Percentiles rank a stretch among this genome's conserved stretches.
Evolutionary conservation across 169 alveolate species (phyloP).

Genomic region (Eimeria praecox): DNA sequence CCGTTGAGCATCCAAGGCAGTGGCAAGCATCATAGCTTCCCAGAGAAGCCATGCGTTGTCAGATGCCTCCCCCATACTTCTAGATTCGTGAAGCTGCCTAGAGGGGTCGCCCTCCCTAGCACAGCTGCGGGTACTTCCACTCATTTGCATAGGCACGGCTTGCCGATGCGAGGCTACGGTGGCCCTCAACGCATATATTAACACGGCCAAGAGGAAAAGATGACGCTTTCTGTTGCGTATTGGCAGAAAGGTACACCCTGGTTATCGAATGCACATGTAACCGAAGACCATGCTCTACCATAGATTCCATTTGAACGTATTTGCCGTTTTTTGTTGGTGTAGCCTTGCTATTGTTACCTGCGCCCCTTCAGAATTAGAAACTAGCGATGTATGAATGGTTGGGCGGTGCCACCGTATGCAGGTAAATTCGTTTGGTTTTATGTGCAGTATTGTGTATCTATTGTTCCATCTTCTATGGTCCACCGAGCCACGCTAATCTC

Average conservation of each 20-base stretch:
- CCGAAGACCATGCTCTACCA: not conserved
- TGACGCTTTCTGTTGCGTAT: not conserved
- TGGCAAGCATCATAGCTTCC: constrained; percentile 65
- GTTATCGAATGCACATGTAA: not conserved
- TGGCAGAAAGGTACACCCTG: not conserved
- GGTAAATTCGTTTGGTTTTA: not conserved
- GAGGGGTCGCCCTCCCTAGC: not conserved
- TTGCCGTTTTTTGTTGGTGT: not conserved
- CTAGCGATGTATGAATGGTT: not conserved
- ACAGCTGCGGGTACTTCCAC: not conserved
- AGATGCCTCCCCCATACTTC: not conserved
- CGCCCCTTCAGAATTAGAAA: not conserved
- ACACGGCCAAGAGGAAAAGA: not conserved
- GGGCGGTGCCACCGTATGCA: not conserved
- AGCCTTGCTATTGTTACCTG: not conserved
- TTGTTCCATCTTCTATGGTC: not conserved
- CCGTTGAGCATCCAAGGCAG: constrained; percentile 53
- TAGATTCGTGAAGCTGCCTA: not conserved
- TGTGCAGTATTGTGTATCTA: no score
- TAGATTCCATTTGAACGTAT: not conserved
- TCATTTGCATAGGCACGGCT: not conserved
- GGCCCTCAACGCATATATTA: not conserved
- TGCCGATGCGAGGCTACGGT: not conserved
- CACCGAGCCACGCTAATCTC: not conserved
- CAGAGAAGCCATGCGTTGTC: constrained; percentile 55